Percentiles rank a stretch among this genome's conserved stretches.
Evolutionary conservation across 768 basidiomycete genomes (phyloP).

Genomic region (Tulasnella sp.): DNA sequence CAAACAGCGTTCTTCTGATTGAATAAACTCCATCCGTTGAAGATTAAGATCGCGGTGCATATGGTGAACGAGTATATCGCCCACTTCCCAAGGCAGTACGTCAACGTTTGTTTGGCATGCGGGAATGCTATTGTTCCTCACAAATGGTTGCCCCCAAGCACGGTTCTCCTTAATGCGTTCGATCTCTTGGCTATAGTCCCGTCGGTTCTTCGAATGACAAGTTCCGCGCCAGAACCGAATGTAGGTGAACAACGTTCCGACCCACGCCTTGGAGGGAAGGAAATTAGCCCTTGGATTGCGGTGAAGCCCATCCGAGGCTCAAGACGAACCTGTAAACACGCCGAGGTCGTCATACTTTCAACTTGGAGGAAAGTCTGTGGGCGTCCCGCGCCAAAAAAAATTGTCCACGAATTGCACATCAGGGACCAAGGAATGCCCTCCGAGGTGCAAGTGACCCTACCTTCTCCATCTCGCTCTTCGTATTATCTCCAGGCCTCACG

Average conservation of each 20-base stretch:
- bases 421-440: neutral
- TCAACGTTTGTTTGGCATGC: neutral
- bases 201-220: neutral
- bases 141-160: constrained; percentile 21
- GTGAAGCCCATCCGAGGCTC: neutral
- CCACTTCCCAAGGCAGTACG: constrained; percentile 10
- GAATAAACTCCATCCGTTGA: constrained; percentile 30
- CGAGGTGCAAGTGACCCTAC: neutral
- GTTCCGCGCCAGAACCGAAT: constrained; percentile 11
- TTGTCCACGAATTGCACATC: neutral
- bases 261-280: constrained; percentile 21
- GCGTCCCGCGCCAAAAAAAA: neutral
- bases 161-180: neutral
- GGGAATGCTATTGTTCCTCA: neutral
- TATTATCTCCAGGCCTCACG: constrained; percentile 16
- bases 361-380: neutral
- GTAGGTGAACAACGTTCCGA: constrained; percentile 23
- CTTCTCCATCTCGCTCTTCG: neutral
- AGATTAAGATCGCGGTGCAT: constrained; percentile 28
- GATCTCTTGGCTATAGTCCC: neutral
- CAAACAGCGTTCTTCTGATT: constrained; percentile 8
- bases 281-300: neutral
- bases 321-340: neutral
- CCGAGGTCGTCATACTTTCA: constrained; percentile 22
- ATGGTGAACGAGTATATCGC: constrained; percentile 28